Evolutionary conservation across 345 rosid species (phyloP).

Genomic region (Bruguiera sexangula): DNA sequence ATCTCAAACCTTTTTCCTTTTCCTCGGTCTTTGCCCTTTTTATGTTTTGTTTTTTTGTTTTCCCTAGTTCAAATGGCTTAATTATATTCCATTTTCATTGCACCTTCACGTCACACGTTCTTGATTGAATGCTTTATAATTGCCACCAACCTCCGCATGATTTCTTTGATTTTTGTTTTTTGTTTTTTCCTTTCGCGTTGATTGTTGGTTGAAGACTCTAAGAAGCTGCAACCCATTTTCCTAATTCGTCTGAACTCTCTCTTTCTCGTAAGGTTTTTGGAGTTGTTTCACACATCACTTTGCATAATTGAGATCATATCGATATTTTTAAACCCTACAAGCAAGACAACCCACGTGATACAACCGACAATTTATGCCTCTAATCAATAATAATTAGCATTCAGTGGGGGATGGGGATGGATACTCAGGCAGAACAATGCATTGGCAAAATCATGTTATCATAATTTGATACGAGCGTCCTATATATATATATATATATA

Average conservation of each 20-base stretch:
- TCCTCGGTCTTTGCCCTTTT: too few relatives aligned
- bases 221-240: conserved; percentile 1
- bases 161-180: too few relatives aligned
- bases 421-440: not conserved
- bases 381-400: conserved; percentile 4
- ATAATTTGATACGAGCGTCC: too few relatives aligned
- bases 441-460: conserved; percentile 3
- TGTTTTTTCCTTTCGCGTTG: not conserved
- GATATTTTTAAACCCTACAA: too few relatives aligned
- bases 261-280: not conserved
- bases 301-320: too few relatives aligned
- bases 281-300: not conserved
- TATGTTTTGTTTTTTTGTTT: too few relatives aligned
- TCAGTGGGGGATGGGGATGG: not conserved
- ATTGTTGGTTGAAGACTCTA: not conserved
- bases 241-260: not conserved
- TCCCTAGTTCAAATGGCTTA: too few relatives aligned
- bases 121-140: not conserved
- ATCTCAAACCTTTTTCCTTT: not conserved
- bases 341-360: conserved; percentile 17
- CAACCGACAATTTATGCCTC: conserved; percentile 1
- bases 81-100: too few relatives aligned
- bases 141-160: conserved; percentile 16
- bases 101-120: not conserved
- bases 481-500: too few relatives aligned